Percentiles rank a stretch among this genome's conserved stretches.
These are phyloP conservation scores for Neofusicoccum sp. DNA, from an alignment of 2,329 filamentous ascomycete genomes.

Conservation along the genomic window DNA sequence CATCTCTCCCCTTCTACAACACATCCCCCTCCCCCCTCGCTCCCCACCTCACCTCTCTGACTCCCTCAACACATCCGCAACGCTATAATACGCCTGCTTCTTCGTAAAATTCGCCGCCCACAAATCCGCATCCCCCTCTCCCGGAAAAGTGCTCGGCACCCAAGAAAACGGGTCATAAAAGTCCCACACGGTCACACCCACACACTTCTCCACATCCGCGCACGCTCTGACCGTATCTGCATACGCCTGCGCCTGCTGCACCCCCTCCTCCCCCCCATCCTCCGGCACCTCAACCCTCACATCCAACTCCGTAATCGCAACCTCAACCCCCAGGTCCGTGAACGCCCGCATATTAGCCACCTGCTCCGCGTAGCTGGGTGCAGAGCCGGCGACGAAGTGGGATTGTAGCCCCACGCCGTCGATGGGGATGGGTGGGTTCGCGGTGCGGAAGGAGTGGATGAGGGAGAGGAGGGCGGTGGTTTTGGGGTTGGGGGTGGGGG, in stretches of 20 bases:
- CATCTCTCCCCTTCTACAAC: background rate
- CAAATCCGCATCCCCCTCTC: slow-evolving; percentile 39
- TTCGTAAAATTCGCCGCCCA: slow-evolving; percentile 31
- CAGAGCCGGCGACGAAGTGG: slow-evolving; percentile 61
- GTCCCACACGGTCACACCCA: slow-evolving; percentile 47
- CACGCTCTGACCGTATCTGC: slow-evolving; percentile 40
- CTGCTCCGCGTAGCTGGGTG: slow-evolving; percentile 50
- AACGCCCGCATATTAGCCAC: slow-evolving; percentile 54
- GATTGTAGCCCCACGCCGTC: slow-evolving; percentile 65
- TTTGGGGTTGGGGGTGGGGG: slow-evolving; percentile 57
- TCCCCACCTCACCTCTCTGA: background rate
- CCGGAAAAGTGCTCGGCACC: slow-evolving; percentile 43
- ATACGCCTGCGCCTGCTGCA: slow-evolving; percentile 55
- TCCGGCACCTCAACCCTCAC: slow-evolving; percentile 55
- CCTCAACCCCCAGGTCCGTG: slow-evolving; percentile 56
- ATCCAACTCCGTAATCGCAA: slow-evolving; percentile 65
- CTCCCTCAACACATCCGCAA: slow-evolving; percentile 27
- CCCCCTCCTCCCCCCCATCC: slow-evolving; percentile 40
- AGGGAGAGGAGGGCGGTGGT: slow-evolving; percentile 38
- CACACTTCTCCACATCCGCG: slow-evolving; percentile 38
- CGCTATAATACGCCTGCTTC: slow-evolving; percentile 41
- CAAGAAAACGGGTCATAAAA: slow-evolving; percentile 45
- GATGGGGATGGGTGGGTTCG: slow-evolving; percentile 46
- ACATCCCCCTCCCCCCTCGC: background rate
- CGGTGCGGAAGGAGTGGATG: slow-evolving; percentile 39